Evolutionary conservation across 345 rosid genomes (phyloP).

Genomic region (Lepidium africanum): DNA sequence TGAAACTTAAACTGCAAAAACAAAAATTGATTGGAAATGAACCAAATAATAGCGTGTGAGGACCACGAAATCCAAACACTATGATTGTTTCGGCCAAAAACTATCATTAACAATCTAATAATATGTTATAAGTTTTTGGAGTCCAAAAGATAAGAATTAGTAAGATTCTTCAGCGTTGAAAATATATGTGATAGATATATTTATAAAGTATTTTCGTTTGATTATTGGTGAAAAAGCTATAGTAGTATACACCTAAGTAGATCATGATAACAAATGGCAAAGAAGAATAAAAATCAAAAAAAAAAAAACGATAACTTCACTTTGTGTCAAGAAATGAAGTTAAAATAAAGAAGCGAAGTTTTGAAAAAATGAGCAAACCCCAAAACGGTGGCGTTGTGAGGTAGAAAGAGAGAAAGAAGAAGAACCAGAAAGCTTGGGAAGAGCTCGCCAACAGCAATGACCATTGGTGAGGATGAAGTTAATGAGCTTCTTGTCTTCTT

Average conservation of each 20-base stretch:
- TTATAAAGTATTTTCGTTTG: no score
- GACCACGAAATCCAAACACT: constrained; percentile 16
- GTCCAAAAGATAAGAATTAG: no score
- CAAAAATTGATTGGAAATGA: not conserved
- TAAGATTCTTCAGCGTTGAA: no score
- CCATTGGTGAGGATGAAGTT: constrained; percentile 88
- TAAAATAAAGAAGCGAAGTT: no score
- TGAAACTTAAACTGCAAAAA: not conserved
- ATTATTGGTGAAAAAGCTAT: not conserved
- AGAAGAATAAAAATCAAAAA: not conserved
- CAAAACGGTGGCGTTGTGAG: not conserved
- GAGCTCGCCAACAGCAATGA: constrained; percentile 95
- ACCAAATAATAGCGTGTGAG: constrained; percentile 12
- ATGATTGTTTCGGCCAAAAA: not conserved
- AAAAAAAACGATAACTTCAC: no score
- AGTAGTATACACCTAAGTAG: not conserved
- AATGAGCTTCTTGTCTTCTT: constrained; percentile 56
- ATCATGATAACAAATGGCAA: not conserved
- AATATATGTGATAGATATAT: no score
- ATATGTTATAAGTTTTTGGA: no score
- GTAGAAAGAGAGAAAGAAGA: not conserved
- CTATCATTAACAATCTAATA: not conserved
- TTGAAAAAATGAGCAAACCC: not conserved
- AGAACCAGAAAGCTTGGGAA: constrained; percentile 66
- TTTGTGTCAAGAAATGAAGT: no score